Conservation (phyloP, 2,329 filamentous ascomycete genomes). For the Malbranchea zuffiana region DNA sequence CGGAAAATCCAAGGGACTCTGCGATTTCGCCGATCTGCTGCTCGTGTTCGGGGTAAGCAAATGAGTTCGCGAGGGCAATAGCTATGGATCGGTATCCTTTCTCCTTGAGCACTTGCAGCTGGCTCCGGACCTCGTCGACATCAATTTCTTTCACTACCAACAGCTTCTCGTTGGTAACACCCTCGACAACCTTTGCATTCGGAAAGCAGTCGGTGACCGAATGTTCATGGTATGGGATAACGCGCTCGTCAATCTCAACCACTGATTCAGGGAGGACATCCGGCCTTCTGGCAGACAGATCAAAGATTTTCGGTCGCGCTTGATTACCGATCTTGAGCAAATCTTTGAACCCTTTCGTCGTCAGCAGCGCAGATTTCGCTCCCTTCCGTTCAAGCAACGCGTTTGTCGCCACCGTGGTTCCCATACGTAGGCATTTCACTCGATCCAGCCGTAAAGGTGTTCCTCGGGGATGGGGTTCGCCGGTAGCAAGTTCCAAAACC, state of each 20-base stretch:
- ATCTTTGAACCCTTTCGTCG: conserved; percentile 79
- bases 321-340: conserved; percentile 85
- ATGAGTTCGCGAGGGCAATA: conserved; percentile 80
- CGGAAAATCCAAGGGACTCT: conserved; percentile 65
- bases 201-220: conserved; percentile 14
- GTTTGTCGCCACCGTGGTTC: conserved; percentile 87
- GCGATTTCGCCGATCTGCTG: conserved; percentile 66
- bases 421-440: conserved; percentile 62
- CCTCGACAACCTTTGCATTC: conserved; percentile 49
- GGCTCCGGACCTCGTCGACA: conserved; percentile 43
- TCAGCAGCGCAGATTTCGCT: conserved; percentile 73
- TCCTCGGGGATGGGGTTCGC: conserved; percentile 27
- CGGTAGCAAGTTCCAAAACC: conserved; percentile 46
- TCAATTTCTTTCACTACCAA: conserved; percentile 53
- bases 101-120: conserved; percentile 57
- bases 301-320: conserved; percentile 79
- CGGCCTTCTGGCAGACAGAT: conserved; percentile 73
- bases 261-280: conserved; percentile 76
- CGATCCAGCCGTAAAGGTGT: conserved; percentile 26
- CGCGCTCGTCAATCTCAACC: conserved; percentile 76
- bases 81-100: conserved; percentile 67
- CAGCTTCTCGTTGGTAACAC: conserved; percentile 55
- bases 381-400: conserved; percentile 82
- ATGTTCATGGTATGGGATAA: conserved; percentile 30
- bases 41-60: conserved; percentile 81